Evolutionary conservation across 345 rosid genomes (phyloP).

Genomic region (Sisymbrium altissimum): DNA sequence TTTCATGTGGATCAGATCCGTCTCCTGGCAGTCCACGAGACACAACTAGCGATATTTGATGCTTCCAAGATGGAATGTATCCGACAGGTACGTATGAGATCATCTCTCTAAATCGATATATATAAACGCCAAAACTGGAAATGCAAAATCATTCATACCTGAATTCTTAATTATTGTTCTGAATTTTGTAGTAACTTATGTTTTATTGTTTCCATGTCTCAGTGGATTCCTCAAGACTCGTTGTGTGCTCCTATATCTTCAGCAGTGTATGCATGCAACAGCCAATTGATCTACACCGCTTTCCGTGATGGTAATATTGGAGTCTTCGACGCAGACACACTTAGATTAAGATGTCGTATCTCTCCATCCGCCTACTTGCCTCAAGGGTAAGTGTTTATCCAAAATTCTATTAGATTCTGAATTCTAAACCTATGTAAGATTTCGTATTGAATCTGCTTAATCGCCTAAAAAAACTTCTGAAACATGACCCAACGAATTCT

Average conservation of each 20-base stretch:
- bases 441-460: not conserved
- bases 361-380: constrained; percentile 61
- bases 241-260: constrained; percentile 66
- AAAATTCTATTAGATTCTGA: not conserved
- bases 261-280: constrained; percentile 75
- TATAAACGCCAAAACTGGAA: not conserved
- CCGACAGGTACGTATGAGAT: constrained; percentile 48
- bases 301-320: constrained; percentile 72
- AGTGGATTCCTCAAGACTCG: constrained; percentile 82
- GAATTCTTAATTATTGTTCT: not conserved
- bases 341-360: constrained; percentile 68
- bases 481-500: not conserved
- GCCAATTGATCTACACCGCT: constrained; percentile 68
- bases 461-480: not conserved
- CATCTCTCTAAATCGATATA: constrained; percentile 44
- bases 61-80: constrained; percentile 78
- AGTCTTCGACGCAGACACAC: constrained; percentile 69
- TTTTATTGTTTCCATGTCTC: constrained; percentile 28
- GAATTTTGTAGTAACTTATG: not conserved
- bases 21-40: constrained; percentile 75
- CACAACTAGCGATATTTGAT: constrained; percentile 77
- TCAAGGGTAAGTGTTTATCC: constrained; percentile 43
- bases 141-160: not conserved
- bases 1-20: constrained; percentile 76
- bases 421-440: not conserved